phyloP scores from a whole-genome alignment of 345 rosid species.

The Laguncularia racemosa region DNA sequence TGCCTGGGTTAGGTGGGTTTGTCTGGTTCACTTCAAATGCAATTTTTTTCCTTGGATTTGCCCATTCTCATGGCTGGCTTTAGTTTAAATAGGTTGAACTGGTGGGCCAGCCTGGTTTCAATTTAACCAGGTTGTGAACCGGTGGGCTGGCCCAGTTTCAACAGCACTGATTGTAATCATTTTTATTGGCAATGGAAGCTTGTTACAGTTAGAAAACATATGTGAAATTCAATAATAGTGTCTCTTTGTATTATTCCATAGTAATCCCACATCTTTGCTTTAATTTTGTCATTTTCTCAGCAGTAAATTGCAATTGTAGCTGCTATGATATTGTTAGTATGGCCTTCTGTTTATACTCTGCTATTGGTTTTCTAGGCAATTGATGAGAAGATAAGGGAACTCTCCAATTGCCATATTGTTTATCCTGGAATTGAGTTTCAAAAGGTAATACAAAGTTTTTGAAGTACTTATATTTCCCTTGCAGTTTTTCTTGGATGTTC shows the following conservation, averaged over 20 bases:
- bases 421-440: constrained; percentile 66
- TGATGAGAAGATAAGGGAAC: constrained; percentile 92
- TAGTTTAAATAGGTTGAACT: too few relatives aligned
- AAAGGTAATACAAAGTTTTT: constrained; percentile 45
- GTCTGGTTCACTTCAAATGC: too few relatives aligned
- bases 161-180: too few relatives aligned
- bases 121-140: too few relatives aligned
- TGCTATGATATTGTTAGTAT: not conserved
- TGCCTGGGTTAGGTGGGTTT: too few relatives aligned
- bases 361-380: constrained; percentile 56
- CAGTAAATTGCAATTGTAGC: not conserved
- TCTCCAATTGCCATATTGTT: constrained; percentile 83
- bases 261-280: not conserved
- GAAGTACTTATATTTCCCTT: not conserved
- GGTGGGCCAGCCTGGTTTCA: too few relatives aligned
- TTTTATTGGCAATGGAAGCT: constrained; percentile 1
- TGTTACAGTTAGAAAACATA: not conserved
- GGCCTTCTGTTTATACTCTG: not conserved
- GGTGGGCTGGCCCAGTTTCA: too few relatives aligned
- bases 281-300: not conserved
- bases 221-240: not conserved
- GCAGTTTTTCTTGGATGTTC: too few relatives aligned
- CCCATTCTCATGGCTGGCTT: too few relatives aligned
- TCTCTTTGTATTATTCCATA: not conserved
- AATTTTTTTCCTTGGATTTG: too few relatives aligned